These are phyloP conservation scores for Komagataella pseudopastoris DNA, from an alignment of 805 yeast species.

Conservation along the genomic window DNA sequence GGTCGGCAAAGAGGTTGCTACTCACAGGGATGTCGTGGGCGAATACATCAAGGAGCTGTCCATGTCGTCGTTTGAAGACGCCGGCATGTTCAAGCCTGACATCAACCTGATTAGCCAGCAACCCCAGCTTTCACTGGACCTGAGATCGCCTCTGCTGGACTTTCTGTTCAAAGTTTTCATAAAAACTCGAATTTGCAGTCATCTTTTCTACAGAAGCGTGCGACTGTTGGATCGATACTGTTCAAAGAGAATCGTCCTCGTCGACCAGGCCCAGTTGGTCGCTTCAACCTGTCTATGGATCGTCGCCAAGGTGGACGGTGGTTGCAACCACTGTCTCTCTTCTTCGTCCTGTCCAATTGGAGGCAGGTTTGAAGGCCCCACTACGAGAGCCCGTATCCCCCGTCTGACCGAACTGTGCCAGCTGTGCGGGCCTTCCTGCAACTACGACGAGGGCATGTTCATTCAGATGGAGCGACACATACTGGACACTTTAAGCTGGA, in stretches of 20 bases:
- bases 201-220: conserved; percentile 48
- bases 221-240: conserved; percentile 73
- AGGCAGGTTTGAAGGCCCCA: conserved; percentile 54
- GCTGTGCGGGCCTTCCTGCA: conserved; percentile 52
- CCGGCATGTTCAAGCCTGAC: conserved; percentile 30
- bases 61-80: conserved; percentile 20
- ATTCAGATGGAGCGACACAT: conserved; percentile 72
- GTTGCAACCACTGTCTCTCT: conserved; percentile 54
- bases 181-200: conserved; percentile 44
- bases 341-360: conserved; percentile 34
- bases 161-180: conserved; percentile 53
- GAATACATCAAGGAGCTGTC: conserved; percentile 44
- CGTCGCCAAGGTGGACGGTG: conserved; percentile 68
- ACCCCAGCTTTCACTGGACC: conserved; percentile 55
- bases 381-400: conserved; percentile 65
- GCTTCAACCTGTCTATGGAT: conserved; percentile 80
- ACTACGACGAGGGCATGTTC: conserved; percentile 46
- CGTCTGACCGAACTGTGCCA: conserved; percentile 57
- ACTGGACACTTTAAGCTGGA: conserved; percentile 61
- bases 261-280: conserved; percentile 69
- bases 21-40: conserved; percentile 28
- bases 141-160: conserved; percentile 55
- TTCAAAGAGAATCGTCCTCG: conserved; percentile 59
- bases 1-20: conserved; percentile 32
- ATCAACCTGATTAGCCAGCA: conserved; percentile 52